A percentile compares a stretch with the other conserved stretches of the same genome.
Conservation (phyloP, 2,329 filamentous ascomycete species). For the Pestalotiopsis sp. region DNA sequence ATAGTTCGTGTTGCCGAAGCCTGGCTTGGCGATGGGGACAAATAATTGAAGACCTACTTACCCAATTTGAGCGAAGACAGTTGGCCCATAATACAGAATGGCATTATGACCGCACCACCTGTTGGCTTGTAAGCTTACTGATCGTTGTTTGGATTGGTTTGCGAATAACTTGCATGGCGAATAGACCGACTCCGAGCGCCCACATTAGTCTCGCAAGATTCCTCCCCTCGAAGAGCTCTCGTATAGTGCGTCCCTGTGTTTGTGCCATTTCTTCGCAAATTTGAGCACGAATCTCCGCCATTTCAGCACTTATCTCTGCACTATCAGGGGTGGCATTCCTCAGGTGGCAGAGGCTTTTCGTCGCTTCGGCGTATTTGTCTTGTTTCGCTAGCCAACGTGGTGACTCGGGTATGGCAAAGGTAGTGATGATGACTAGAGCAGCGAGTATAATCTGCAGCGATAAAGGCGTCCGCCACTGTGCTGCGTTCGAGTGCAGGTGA, state of each 20-base stretch:
- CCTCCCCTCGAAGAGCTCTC: not conserved
- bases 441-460: constrained; percentile 1
- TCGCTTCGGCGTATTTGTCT: constrained; percentile 41
- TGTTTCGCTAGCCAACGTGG: constrained; percentile 47
- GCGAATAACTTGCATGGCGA: not conserved
- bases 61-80: constrained; percentile 5
- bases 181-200: not conserved
- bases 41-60: not conserved
- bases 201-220: constrained; percentile 34
- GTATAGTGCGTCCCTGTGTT: constrained; percentile 34
- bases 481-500: not conserved
- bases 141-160: not conserved
- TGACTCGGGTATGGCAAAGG: constrained; percentile 42
- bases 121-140: not conserved
- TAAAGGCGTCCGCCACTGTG: constrained; percentile 1
- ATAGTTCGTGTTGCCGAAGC: not conserved
- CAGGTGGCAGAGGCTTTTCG: constrained; percentile 49
- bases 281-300: constrained; percentile 50
- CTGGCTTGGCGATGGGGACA: not conserved
- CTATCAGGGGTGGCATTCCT: constrained; percentile 39
- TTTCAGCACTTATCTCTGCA: constrained; percentile 38
- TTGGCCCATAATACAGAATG: constrained; percentile 7
- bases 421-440: not conserved
- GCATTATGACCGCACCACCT: constrained; percentile 6
- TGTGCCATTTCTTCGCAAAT: constrained; percentile 46